Conservation (phyloP, 2,329 filamentous ascomycete genomes). For the Westerdykella aurantiaca region DNA sequence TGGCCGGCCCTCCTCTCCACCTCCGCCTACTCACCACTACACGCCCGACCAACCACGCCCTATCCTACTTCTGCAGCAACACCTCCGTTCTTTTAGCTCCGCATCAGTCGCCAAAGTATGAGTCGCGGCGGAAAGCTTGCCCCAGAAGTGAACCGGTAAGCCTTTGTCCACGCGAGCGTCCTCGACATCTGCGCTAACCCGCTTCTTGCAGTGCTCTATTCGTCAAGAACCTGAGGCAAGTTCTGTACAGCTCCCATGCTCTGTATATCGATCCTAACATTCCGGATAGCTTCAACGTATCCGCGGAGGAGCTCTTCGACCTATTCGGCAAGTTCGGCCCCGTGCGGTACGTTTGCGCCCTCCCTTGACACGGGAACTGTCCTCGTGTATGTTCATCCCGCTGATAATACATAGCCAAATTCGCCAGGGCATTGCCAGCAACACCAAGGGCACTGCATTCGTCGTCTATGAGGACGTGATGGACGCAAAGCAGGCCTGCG, state of each 20-base stretch:
- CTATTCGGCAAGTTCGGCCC: slow-evolving; percentile 97
- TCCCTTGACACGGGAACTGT: slow-evolving; percentile 7
- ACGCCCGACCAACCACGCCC: slow-evolving; percentile 3
- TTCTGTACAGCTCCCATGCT: neutral
- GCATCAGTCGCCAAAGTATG: slow-evolving; percentile 60
- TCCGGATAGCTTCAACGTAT: slow-evolving; percentile 83
- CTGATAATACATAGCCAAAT: slow-evolving; percentile 65
- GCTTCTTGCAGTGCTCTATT: slow-evolving; percentile 76
- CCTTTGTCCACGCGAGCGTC: slow-evolving; percentile 13
- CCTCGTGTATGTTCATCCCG: slow-evolving; percentile 8
- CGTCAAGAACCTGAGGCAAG: slow-evolving; percentile 97
- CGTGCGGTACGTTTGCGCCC: slow-evolving; percentile 64
- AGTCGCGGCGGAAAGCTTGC: slow-evolving; percentile 95
- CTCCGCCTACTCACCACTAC: neutral
- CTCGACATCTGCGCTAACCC: slow-evolving; percentile 27
- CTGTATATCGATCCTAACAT: neutral
- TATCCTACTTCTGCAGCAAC: slow-evolving; percentile 9
- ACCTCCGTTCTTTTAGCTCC: slow-evolving; percentile 6
- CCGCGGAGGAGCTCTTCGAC: slow-evolving; percentile 94
- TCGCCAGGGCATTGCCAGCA: slow-evolving; percentile 92
- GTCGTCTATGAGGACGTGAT: slow-evolving; percentile 99
- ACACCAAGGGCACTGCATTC: slow-evolving; percentile 97
- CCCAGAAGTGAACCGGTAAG: slow-evolving; percentile 97
- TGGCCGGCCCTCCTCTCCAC: neutral
- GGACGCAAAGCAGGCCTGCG: slow-evolving; percentile 97